Conservation (phyloP, 2,329 filamentous ascomycete species). For the Fusarium guadeloupense region DNA sequence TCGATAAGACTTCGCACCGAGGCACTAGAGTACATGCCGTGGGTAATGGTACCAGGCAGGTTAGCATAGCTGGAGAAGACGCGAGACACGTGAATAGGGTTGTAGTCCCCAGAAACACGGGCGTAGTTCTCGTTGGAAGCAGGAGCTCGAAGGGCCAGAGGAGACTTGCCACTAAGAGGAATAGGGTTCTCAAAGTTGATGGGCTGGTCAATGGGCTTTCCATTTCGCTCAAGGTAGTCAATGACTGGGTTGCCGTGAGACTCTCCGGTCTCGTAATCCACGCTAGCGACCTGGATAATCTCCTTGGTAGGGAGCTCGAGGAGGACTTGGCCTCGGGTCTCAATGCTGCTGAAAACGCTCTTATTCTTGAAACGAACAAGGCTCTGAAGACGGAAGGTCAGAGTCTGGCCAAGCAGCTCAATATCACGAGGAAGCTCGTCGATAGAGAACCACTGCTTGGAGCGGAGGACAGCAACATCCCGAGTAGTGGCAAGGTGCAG, state of each 20-base stretch:
- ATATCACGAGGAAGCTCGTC: conserved; percentile 76
- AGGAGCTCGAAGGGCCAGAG: conserved; percentile 87
- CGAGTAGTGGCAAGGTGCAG: conserved; percentile 86
- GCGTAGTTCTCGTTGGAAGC: conserved; percentile 98
- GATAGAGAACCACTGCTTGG: conserved; percentile 97
- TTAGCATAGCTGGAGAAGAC: conserved; percentile 97
- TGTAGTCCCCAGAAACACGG: conserved; percentile 96
- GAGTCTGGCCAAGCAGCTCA: conserved; percentile 88
- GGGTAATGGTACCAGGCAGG: conserved; percentile 95
- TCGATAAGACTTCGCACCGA: conserved; percentile 95
- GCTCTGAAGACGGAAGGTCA: conserved; percentile 95
- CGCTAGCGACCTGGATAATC: conserved; percentile 94
- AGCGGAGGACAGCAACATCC: conserved; percentile 92
- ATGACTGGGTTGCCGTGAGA: conserved; percentile 97
- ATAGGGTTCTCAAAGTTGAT: conserved; percentile 98
- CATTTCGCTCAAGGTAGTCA: conserved; percentile 93
- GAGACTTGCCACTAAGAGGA: conserved; percentile 90
- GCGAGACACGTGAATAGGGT: conserved; percentile 97
- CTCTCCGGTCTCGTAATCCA: conserved; percentile 90
- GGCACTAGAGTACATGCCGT: conserved; percentile 99
- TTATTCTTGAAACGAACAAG: conserved; percentile 95
- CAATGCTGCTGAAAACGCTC: conserved; percentile 87
- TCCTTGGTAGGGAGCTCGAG: conserved; percentile 97
- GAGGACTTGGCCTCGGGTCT: conserved; percentile 91
- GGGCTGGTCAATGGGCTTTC: conserved; percentile 92